A percentile compares a stretch with the other conserved stretches of the same genome.
These are phyloP conservation scores for Conticribra weissflogii DNA, from an alignment of 108 stramenopile genomes.

Conservation along the genomic window DNA sequence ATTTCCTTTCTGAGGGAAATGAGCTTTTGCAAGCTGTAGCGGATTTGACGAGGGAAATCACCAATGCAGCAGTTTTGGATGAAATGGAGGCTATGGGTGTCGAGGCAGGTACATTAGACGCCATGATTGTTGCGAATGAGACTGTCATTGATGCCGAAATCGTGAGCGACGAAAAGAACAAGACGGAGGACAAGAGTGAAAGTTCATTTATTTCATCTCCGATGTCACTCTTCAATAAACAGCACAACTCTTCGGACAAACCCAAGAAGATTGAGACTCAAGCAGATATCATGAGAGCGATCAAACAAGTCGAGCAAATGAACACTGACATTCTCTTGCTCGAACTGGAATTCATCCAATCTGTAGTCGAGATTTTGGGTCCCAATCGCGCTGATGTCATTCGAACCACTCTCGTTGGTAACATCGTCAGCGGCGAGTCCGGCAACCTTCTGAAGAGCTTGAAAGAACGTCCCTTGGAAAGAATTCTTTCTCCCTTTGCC, in stretches of 20 bases:
- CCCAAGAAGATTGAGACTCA: constrained; percentile 38
- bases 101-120: constrained; percentile 40
- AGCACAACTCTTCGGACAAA: constrained; percentile 12
- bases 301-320: constrained; percentile 45
- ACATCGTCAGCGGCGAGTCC: constrained; percentile 52
- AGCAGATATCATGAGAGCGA: constrained; percentile 32
- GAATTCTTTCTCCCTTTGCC: constrained; percentile 47
- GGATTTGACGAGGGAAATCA: constrained; percentile 53
- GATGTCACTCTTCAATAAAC: constrained; percentile 1
- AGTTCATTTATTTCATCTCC: neutral
- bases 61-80: constrained; percentile 55
- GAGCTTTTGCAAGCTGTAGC: constrained; percentile 43
- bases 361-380: constrained; percentile 66
- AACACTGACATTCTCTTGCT: constrained; percentile 60
- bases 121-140: constrained; percentile 10
- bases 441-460: constrained; percentile 64
- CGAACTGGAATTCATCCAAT: constrained; percentile 70
- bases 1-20: constrained; percentile 61
- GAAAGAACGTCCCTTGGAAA: constrained; percentile 73
- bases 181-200: constrained; percentile 20
- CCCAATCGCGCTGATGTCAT: constrained; percentile 70
- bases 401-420: constrained; percentile 71
- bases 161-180: constrained; percentile 7
- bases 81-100: constrained; percentile 74
- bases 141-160: constrained; percentile 34